Conservation (phyloP, 306 rosid genomes). For the Myrica gale region DNA sequence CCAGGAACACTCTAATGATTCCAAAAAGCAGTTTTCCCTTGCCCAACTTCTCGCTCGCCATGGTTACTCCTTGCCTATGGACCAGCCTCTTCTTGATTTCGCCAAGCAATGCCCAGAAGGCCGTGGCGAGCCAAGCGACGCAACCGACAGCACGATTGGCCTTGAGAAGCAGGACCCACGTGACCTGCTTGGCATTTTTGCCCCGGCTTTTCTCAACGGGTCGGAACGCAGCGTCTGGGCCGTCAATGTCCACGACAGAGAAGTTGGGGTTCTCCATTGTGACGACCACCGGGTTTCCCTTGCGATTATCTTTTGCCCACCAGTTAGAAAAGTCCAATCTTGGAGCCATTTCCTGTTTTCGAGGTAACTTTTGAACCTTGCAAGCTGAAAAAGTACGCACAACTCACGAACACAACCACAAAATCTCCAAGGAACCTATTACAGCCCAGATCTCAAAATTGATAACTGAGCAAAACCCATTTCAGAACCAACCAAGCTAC, state of each 20-base stretch:
- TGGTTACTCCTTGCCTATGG: conserved; percentile 51
- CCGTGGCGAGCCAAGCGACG: conserved; percentile 59
- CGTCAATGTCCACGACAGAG: conserved; percentile 81
- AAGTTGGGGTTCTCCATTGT: conserved; percentile 83
- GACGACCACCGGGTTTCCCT: conserved; percentile 85
- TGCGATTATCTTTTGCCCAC: conserved; percentile 57
- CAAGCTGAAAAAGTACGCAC: background rate
- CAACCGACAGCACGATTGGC: conserved; percentile 80
- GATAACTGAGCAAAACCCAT: conserved; percentile 39
- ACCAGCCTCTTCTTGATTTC: conserved; percentile 71
- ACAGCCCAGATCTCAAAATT: conserved; percentile 57
- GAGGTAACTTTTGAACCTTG: conserved; percentile 12
- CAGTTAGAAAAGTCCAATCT: conserved; percentile 64
- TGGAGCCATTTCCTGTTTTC: conserved; percentile 57
- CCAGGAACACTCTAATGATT: conserved; percentile 63
- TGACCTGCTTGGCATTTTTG: conserved; percentile 82
- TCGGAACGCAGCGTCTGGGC: conserved; percentile 80
- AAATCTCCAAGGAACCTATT: conserved; percentile 24
- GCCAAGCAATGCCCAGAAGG: conserved; percentile 71
- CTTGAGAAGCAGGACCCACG: conserved; percentile 87
- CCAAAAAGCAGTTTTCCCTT: conserved; percentile 58
- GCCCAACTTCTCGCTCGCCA: conserved; percentile 57
- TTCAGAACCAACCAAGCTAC: conserved; percentile 19
- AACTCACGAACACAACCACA: conserved; percentile 7
- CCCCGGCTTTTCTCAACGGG: conserved; percentile 75